Conservation (phyloP, 1,139 yeast genomes). For the Blastobotrys persicus region DNA sequence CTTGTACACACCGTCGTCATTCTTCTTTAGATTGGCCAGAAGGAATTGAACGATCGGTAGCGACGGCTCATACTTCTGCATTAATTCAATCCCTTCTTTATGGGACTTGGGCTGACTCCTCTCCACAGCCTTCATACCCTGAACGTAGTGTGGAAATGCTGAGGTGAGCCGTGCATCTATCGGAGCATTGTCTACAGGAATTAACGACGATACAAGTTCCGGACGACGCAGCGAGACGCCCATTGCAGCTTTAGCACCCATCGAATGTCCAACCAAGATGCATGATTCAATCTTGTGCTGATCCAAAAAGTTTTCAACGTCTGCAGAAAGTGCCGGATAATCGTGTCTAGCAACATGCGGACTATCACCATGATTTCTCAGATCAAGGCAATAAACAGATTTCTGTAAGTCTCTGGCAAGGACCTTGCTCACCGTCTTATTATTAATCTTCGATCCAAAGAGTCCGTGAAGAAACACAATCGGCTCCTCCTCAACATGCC, state of each 20-base stretch:
- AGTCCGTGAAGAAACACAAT: constrained; percentile 82
- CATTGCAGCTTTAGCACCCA: constrained; percentile 98
- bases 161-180: constrained; percentile 58
- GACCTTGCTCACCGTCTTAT: constrained; percentile 65
- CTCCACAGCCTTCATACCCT: constrained; percentile 53
- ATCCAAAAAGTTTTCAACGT: constrained; percentile 67
- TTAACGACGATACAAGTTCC: constrained; percentile 56
- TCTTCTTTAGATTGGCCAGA: constrained; percentile 61
- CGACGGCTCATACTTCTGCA: constrained; percentile 61
- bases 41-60: constrained; percentile 72
- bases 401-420: constrained; percentile 39
- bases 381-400: constrained; percentile 65
- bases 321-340: constrained; percentile 80
- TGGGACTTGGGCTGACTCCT: constrained; percentile 46
- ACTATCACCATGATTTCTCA: constrained; percentile 89
- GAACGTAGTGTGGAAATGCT: constrained; percentile 65
- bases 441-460: constrained; percentile 79
- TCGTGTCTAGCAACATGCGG: constrained; percentile 72
- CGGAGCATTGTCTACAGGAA: constrained; percentile 91
- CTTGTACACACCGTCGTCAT: constrained; percentile 31
- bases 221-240: constrained; percentile 74
- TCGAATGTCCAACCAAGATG: constrained; percentile 84
- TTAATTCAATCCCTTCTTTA: constrained; percentile 65
- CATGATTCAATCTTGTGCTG: constrained; percentile 52
- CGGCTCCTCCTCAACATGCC: constrained; percentile 42